phyloP scores from a whole-genome alignment of 2,329 filamentous ascomycete genomes.

The Coniella vitis region DNA sequence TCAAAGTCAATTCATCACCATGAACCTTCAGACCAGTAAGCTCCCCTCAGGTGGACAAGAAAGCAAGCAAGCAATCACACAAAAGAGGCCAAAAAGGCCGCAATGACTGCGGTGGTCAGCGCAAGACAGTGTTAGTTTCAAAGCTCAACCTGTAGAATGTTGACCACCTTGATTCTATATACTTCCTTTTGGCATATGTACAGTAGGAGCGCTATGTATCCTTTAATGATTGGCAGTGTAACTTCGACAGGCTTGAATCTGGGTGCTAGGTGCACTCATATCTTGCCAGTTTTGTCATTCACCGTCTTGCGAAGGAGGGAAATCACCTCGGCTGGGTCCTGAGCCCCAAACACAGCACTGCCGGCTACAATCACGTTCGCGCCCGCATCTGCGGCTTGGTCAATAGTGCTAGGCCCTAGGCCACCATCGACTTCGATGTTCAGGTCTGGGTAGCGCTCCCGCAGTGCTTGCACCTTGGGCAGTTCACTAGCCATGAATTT shows the following conservation, averaged over 20 bases:
- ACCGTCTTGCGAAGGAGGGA: slow-evolving; percentile 72
- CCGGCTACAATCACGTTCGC: slow-evolving; percentile 98
- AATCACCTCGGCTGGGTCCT: slow-evolving; percentile 84
- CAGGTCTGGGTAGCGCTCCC: slow-evolving; percentile 77
- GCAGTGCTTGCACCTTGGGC: slow-evolving; percentile 82
- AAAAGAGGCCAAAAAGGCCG: slow-evolving; percentile 5
- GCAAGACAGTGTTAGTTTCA: too few species aligned
- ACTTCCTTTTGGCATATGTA: background rate
- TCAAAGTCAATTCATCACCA: too few species aligned
- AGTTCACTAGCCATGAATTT: slow-evolving; percentile 97
- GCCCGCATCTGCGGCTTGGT: slow-evolving; percentile 87
- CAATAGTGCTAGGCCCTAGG: slow-evolving; percentile 79
- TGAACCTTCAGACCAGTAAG: background rate
- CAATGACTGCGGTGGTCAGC: background rate
- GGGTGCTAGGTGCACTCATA: slow-evolving; percentile 20
- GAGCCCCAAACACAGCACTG: slow-evolving; percentile 88
- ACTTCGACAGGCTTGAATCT: too few species aligned
- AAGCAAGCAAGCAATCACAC: background rate
- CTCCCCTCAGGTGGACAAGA: background rate
- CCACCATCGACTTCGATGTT: slow-evolving; percentile 97
- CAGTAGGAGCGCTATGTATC: background rate
- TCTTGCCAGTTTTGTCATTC: slow-evolving; percentile 46
- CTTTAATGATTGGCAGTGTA: background rate
- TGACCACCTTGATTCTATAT: background rate
- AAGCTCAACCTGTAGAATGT: too few species aligned